Evolutionary conservation across 1,284 basidiomycete species (phyloP).

Genomic region (Apiotrichum gamsii): DNA sequence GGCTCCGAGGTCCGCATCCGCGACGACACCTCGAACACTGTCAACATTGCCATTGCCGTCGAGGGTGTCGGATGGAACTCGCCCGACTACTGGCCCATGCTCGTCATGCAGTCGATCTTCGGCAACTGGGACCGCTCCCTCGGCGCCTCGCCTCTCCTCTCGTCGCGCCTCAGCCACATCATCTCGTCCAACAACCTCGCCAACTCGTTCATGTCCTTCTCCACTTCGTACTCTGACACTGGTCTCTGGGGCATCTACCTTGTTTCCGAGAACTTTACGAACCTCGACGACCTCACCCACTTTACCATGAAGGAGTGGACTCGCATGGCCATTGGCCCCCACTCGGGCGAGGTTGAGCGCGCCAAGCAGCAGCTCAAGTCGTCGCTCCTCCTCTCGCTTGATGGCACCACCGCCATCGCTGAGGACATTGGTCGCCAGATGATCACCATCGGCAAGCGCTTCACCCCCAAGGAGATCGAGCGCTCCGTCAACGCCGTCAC

Average conservation of each 20-base stretch:
- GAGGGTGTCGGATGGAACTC: slow-evolving; percentile 97
- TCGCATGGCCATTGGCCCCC: slow-evolving; percentile 84
- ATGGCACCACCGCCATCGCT: slow-evolving; percentile 91
- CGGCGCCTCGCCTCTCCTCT: slow-evolving; percentile 81
- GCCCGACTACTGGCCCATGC: slow-evolving; percentile 99
- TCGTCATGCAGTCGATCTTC: slow-evolving; percentile 96
- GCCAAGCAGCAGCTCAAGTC: slow-evolving; percentile 98
- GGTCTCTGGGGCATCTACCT: slow-evolving; percentile 99
- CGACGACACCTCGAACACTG: slow-evolving; percentile 82
- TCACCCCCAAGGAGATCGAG: slow-evolving; percentile 92
- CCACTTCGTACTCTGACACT: slow-evolving; percentile 98
- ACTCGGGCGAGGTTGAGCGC: slow-evolving; percentile 82
- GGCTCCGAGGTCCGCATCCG: slow-evolving; percentile 95
- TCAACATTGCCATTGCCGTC: slow-evolving; percentile 92
- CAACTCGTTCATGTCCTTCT: slow-evolving; percentile 99
- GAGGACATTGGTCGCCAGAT: slow-evolving; percentile 98
- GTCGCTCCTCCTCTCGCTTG: slow-evolving; percentile 78
- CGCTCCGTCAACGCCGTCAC: slow-evolving; percentile 83
- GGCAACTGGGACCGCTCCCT: slow-evolving; percentile 99
- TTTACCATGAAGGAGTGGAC: slow-evolving; percentile 97
- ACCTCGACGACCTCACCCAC: slow-evolving; percentile 90
- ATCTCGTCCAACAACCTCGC: slow-evolving; percentile 92
- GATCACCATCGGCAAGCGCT: slow-evolving; percentile 82
- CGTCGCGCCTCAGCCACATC: slow-evolving; percentile 85
- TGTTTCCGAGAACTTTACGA: slow-evolving; percentile 83